Conservation (phyloP, 2,329 filamentous ascomycete species). For the Aspergillus piperis region DNA sequence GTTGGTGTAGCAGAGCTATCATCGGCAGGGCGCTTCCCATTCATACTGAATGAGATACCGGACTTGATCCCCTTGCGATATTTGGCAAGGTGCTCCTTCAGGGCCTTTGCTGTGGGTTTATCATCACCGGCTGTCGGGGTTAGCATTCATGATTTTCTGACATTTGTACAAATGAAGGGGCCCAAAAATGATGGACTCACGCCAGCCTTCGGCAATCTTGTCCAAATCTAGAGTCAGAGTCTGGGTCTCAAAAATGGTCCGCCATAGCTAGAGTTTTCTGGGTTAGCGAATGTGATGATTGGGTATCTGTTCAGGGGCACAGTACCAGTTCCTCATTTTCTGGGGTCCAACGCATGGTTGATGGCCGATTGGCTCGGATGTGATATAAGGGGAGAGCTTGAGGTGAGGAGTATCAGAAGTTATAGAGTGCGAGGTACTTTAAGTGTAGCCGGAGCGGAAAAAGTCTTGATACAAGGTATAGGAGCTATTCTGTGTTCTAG, state of each 20-base stretch:
- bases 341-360: slow-evolving; percentile 11
- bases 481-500: too few species aligned
- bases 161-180: neutral
- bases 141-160: neutral
- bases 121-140: slow-evolving; percentile 7
- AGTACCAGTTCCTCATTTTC: slow-evolving; percentile 10
- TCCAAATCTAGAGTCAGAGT: slow-evolving; percentile 15
- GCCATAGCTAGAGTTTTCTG: slow-evolving; percentile 15
- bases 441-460: neutral
- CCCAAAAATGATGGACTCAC: neutral
- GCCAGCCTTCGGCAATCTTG: slow-evolving; percentile 10
- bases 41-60: slow-evolving; percentile 14
- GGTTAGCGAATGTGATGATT: neutral
- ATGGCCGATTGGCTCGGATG: neutral
- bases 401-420: neutral
- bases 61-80: slow-evolving; percentile 13
- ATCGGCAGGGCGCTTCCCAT: neutral
- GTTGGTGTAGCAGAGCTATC: neutral
- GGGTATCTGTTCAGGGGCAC: neutral
- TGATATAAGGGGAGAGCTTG: neutral
- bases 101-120: slow-evolving; percentile 16
- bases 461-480: neutral
- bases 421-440: neutral
- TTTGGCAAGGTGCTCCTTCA: slow-evolving; percentile 16
- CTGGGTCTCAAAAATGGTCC: slow-evolving; percentile 19